Base-by-base conservation (phyloP, 768 basidiomycete species). In the Strobilomyces confusus region DNA sequence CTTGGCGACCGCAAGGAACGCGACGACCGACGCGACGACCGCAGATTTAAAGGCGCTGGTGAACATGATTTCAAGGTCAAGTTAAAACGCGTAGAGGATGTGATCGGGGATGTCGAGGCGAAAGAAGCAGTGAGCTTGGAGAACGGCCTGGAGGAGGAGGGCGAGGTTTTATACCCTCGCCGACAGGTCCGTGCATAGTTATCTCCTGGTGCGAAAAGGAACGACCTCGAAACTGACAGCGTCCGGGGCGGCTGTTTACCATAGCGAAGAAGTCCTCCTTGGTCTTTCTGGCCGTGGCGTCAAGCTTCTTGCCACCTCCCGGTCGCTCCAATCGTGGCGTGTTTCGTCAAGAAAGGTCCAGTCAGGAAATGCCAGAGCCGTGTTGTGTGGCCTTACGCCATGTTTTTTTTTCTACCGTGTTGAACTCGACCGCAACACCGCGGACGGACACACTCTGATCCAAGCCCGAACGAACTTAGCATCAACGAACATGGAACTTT, bases 81-180 rank as follows among this genome's bases (percentile, higher is more conserved):
- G 34, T 26, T 15, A 44, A 43, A n/a, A n/a, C 42, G 38, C 32
- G 48, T 5, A 33, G 17, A 49, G 44, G 32, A 25, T 4, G 42
- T 15, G 32, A 50, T 9, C 29, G 29, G 36, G 26, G 29, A 57
- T 36, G 36, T 26, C 25, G 17, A 46, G 23, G 41, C 15, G 17
- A 20, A 37, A 22, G 34, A 50, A 37, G 40, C 43, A 37, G 36
- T 6, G 44, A 42, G 40, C 38, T 34, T 57, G 40, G 26, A 42
- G 48, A 38, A 42, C 8, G 23, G 22, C 15, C 17, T 3, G 12
- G n/a, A 34, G 23, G 19, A 25, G 19, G 12, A 11, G 19, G 30
- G 19, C 0, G 22, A 40, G 46, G 23, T 36, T 60, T 49, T 61
- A 59, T 61, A 61, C 38, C 46, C 47, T 51, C 51, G n/a, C 13